Evolutionary conservation across 768 basidiomycete genomes (phyloP).

Genomic region (Trametes elegans): DNA sequence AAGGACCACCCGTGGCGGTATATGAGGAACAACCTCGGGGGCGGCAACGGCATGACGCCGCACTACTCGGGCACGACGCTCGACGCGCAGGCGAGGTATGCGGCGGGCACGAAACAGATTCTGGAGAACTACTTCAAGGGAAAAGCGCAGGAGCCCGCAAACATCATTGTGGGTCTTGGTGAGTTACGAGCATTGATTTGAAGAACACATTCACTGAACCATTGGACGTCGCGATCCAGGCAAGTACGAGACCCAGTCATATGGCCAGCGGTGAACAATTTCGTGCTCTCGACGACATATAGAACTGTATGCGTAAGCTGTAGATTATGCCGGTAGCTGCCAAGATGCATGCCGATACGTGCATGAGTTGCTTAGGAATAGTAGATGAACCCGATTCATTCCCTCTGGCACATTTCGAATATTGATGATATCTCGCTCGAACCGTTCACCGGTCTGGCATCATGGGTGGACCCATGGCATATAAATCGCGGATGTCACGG

Average conservation of each 20-base stretch:
- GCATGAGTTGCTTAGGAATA: too few relatives aligned
- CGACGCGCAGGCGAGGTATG: constrained; percentile 87
- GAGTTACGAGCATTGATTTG: background rate
- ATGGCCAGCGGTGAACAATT: constrained; percentile 20
- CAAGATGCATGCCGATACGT: too few relatives aligned
- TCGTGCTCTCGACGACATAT: too few relatives aligned
- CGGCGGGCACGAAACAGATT: constrained; percentile 65
- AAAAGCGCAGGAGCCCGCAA: constrained; percentile 69
- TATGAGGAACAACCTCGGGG: constrained; percentile 75
- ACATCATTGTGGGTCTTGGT: constrained; percentile 71
- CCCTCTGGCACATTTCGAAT: too few relatives aligned
- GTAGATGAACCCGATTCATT: too few relatives aligned
- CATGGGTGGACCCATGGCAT: too few relatives aligned
- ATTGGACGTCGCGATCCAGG: constrained; percentile 1
- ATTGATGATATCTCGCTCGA: too few relatives aligned
- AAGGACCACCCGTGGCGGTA: constrained; percentile 85
- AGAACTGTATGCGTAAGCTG: too few relatives aligned
- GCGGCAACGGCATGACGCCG: constrained; percentile 88
- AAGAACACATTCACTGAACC: background rate
- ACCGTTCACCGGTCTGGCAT: too few relatives aligned
- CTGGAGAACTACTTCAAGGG: constrained; percentile 64
- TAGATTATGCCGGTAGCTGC: too few relatives aligned
- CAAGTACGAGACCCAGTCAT: constrained; percentile 43
- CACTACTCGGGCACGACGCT: constrained; percentile 88
- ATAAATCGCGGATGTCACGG: too few relatives aligned